A percentile compares a stretch with the other conserved stretches of the same genome.
phyloP scores from a whole-genome alignment of 2,329 filamentous ascomycete genomes.

The Clonostachys solani region DNA sequence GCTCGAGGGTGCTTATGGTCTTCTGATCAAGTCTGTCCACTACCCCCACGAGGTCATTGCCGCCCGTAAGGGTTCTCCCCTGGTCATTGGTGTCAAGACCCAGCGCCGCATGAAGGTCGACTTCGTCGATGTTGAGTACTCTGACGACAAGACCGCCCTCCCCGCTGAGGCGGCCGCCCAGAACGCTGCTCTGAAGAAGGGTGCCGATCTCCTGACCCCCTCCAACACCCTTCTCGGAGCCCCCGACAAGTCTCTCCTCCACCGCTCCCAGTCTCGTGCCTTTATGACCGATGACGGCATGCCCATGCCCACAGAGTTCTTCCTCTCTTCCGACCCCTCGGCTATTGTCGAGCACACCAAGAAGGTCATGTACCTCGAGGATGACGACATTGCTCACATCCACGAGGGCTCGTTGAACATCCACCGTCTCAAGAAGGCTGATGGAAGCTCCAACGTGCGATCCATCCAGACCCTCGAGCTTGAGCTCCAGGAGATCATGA shows the following conservation, averaged over 20 bases:
- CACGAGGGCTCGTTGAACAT: slow-evolving; percentile 99
- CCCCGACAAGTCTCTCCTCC: slow-evolving; percentile 94
- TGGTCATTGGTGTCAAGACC: slow-evolving; percentile 96
- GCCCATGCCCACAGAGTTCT: slow-evolving; percentile 98
- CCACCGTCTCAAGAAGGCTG: slow-evolving; percentile 94
- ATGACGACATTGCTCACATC: slow-evolving; percentile 99
- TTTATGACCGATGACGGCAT: slow-evolving; percentile 99
- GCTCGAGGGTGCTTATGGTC: slow-evolving; percentile 94
- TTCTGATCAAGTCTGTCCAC: slow-evolving; percentile 97
- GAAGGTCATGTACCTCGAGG: slow-evolving; percentile 99
- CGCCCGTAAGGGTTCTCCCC: slow-evolving; percentile 94
- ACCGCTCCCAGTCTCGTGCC: slow-evolving; percentile 96
- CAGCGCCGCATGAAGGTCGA: slow-evolving; percentile 99
- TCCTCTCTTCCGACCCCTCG: slow-evolving; percentile 96
- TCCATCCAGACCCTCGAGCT: slow-evolving; percentile 98
- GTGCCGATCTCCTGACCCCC: slow-evolving; percentile 63
- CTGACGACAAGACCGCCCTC: slow-evolving; percentile 77
- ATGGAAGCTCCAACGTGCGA: slow-evolving; percentile 94
- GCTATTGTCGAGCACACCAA: slow-evolving; percentile 99
- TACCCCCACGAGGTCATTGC: slow-evolving; percentile 98
- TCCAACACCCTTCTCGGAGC: slow-evolving; percentile 67
- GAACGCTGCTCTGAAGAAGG: slow-evolving; percentile 95
- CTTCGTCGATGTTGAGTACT: slow-evolving; percentile 98
- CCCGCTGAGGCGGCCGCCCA: slow-evolving; percentile 93
- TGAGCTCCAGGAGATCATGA: slow-evolving; percentile 99